These are phyloP conservation scores for Pistacia vera DNA, from an alignment of 345 rosid species.

Conservation along the genomic window DNA sequence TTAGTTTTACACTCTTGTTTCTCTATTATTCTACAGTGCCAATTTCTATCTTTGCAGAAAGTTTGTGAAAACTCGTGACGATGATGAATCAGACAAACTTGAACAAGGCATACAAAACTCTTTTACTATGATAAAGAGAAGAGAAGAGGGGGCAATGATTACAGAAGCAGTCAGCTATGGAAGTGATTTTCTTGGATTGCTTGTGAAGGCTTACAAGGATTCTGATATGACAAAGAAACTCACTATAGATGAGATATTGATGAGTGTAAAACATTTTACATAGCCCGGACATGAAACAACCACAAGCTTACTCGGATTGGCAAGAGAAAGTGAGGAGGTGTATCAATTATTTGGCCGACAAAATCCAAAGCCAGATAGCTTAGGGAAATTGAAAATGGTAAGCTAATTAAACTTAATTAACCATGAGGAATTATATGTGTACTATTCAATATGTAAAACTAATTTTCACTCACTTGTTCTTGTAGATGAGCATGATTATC, in stretches of 20 bases:
- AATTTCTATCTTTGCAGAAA: constrained; percentile 22
- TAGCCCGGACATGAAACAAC: constrained; percentile 27
- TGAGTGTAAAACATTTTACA: constrained; percentile 47
- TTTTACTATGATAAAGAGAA: constrained; percentile 27
- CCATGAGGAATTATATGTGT: neutral
- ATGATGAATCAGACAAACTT: constrained; percentile 17
- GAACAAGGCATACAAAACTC: constrained; percentile 18
- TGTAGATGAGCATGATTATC: constrained; percentile 37
- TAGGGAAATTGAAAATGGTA: constrained; percentile 41
- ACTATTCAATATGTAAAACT: neutral
- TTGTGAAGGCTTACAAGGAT: constrained; percentile 27
- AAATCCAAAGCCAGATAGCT: constrained; percentile 16
- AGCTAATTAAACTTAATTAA: neutral
- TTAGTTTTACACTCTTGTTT: neutral
- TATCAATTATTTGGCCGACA: constrained; percentile 29
- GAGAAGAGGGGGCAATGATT: constrained; percentile 18
- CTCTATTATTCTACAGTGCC: neutral
- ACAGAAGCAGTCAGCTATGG: constrained; percentile 23
- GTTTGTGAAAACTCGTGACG: constrained; percentile 12
- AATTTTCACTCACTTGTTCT: neutral
- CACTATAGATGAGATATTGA: constrained; percentile 40
- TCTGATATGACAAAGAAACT: constrained; percentile 25
- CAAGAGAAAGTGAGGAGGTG: constrained; percentile 49
- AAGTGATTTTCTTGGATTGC: constrained; percentile 37
- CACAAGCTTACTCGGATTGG: constrained; percentile 34